These are phyloP conservation scores for Sugiyamaella chiloensis DNA, from an alignment of 805 yeast genomes.

Conservation along the genomic window DNA sequence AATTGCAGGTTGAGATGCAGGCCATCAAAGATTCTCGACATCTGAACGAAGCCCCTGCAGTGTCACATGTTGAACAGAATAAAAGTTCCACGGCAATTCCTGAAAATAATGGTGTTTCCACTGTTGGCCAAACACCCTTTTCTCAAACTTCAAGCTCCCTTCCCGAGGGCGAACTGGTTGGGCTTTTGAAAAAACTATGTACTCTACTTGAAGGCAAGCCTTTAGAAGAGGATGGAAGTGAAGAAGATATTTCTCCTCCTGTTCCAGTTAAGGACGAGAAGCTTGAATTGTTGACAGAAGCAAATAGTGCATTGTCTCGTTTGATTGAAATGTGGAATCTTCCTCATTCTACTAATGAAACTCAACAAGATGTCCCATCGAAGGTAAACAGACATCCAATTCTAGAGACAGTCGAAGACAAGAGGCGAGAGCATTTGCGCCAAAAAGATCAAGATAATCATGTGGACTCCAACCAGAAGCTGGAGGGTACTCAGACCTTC, in stretches of 20 bases:
- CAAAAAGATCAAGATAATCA: background rate
- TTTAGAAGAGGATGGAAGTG: background rate
- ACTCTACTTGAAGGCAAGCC: background rate
- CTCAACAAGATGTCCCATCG: too few relatives aligned
- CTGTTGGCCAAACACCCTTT: background rate
- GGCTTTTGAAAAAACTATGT: background rate
- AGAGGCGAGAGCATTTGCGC: background rate
- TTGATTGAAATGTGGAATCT: background rate
- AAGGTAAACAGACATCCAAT: background rate
- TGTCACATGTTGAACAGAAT: too few relatives aligned
- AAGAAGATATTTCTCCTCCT: background rate
- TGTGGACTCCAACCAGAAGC: too few relatives aligned
- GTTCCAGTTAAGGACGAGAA: background rate
- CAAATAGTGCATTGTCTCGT: background rate
- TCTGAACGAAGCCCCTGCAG: too few relatives aligned
- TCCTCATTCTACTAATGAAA: too few relatives aligned
- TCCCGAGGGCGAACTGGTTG: background rate
- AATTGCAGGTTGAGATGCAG: conserved; percentile 4
- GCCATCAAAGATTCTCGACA: too few relatives aligned
- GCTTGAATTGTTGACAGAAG: background rate
- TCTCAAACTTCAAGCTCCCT: too few relatives aligned
- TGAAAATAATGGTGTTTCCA: background rate
- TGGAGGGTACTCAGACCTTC: background rate
- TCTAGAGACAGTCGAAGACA: background rate
- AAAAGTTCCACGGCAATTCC: too few relatives aligned